Base-by-base conservation (phyloP, 2,329 filamentous ascomycete genomes). In the Emmonsiellopsis sp. region DNA sequence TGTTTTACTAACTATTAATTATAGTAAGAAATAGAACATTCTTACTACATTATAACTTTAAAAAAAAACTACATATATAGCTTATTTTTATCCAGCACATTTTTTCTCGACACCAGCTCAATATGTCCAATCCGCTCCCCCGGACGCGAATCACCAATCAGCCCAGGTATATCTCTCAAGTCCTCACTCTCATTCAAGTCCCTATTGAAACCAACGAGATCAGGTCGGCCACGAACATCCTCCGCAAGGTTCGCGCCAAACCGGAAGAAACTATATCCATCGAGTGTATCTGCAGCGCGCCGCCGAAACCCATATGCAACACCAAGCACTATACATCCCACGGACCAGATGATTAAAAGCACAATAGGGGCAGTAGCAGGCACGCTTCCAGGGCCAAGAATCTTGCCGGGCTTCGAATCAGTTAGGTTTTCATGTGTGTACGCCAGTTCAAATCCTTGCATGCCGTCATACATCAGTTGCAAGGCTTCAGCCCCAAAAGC, bases 211-310 rank as follows among this genome's bases (percentile, higher is more conserved):
- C 27, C 36, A 27, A 40, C 9, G 14, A 49, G 34, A 14, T 14
- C 34, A 33, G 47, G 27, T 13, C n/a, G 36, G 7, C 37, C 44
- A 8, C 27, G 27, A 17, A 51, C 36, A 21, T 51, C 49, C 31
- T 44, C 40, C 40, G 37, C 49, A 13, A 13, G 6, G 43, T 56
- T 49, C 42, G 42, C 44, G 4, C 55, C 55, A 32, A 57, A 57
- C n/a, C 49, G 33, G 34, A 57, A 53, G 49, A 57, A 52, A 42
- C 43, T 50, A 42, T 43, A 57, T 43, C 53, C 53, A 48, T 55
- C 55, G 8, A 58, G 34, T 6, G 52, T 56, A 7, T 56, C 54
- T 32, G 40, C 44, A 52, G 52, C 53, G 13, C 56, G 56, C 13
- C 51, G 36, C n/a, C 51, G 37, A 13, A 49, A 37, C 8, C 56